These are phyloP conservation scores for Elsinoe necatrix DNA, from an alignment of 2,329 filamentous ascomycete species.

Conservation along the genomic window DNA sequence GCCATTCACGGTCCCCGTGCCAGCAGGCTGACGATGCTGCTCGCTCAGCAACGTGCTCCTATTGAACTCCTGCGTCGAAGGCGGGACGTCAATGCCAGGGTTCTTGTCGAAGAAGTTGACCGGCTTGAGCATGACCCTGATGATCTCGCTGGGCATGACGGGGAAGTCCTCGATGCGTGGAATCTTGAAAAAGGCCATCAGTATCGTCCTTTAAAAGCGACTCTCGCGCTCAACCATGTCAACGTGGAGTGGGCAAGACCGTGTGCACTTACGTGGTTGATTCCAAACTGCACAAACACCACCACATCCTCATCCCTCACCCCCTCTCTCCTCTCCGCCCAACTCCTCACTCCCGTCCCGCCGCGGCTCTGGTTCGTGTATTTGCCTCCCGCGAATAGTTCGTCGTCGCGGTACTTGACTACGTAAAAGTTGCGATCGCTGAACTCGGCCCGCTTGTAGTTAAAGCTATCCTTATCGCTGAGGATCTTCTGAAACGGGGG, in stretches of 20 bases:
- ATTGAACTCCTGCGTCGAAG: slow-evolving; percentile 42
- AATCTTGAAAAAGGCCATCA: slow-evolving; percentile 27
- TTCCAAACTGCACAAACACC: slow-evolving; percentile 49
- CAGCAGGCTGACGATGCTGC: slow-evolving; percentile 26
- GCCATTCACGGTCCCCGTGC: slow-evolving; percentile 29
- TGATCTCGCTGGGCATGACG: slow-evolving; percentile 51
- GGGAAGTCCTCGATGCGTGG: slow-evolving; percentile 50
- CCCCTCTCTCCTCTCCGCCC: slow-evolving; percentile 45
- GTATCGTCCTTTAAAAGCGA: no score
- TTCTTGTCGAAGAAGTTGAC: slow-evolving; percentile 53
- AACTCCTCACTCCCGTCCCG: slow-evolving; percentile 39
- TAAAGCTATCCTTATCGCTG: slow-evolving; percentile 44
- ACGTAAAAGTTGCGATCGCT: slow-evolving; percentile 52
- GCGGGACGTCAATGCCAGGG: slow-evolving; percentile 51
- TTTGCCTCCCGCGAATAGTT: slow-evolving; percentile 52
- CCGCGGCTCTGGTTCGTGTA: slow-evolving; percentile 54
- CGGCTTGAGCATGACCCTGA: slow-evolving; percentile 50
- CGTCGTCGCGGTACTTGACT: slow-evolving; percentile 48
- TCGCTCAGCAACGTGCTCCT: slow-evolving; percentile 30
- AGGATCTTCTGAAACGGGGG: slow-evolving; percentile 45
- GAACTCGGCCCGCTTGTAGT: slow-evolving; percentile 52
- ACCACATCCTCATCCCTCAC: slow-evolving; percentile 51
- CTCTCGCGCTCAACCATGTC: no score
- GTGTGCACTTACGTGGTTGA: slow-evolving; percentile 41
- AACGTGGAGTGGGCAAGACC: not conserved